Percentiles rank a stretch among this genome's conserved stretches.
phyloP scores from a whole-genome alignment of 192 early-diverging fungal genomes.

The Thamnidium elegans region DNA sequence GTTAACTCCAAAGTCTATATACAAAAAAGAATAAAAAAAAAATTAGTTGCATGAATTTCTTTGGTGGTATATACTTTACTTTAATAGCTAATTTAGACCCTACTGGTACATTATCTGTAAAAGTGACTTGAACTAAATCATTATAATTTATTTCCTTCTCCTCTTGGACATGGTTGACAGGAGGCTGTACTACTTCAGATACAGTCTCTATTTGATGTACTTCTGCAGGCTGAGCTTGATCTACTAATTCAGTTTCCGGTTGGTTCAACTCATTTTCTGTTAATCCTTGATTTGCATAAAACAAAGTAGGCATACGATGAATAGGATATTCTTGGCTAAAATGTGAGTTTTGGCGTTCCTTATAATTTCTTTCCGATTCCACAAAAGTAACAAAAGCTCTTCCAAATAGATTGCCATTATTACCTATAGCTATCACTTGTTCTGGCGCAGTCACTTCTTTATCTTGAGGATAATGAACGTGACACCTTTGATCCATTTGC shows the following conservation, averaged over 20 bases:
- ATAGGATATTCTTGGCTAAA: slow-evolving; percentile 1
- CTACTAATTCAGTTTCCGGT: neutral
- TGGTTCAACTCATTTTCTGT: neutral
- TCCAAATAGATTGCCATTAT: neutral
- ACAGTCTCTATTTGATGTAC: neutral
- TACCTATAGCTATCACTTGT: neutral
- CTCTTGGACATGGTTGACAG: too few relatives aligned
- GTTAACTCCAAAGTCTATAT: slow-evolving; percentile 10
- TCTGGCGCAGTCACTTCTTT: neutral
- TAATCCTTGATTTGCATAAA: slow-evolving; percentile 3
- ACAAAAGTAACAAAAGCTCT: slow-evolving; percentile 8
- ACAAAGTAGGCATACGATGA: neutral
- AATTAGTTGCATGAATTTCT: neutral
- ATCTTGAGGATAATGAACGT: neutral
- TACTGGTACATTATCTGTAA: neutral
- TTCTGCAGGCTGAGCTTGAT: neutral
- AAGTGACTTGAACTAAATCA: neutral
- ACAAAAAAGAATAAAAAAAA: neutral
- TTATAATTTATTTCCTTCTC: neutral
- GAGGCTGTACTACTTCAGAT: neutral
- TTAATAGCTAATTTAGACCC: slow-evolving; percentile 7
- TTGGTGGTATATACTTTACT: neutral
- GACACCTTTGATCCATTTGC: neutral
- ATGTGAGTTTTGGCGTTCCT: neutral
- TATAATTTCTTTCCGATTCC: slow-evolving; percentile 1